A percentile compares a stretch with the other conserved stretches of the same genome.
Conservation (phyloP, 176 grass and related monocot species). For the maize (Zea mays) region Zm-B73-REFERENCE-NAM-5.0 NC_050100.1:197901501-197902000, state of each 20-base stretch:
- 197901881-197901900: conserved; percentile 27
- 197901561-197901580: not conserved
- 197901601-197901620: not conserved
- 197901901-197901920: not conserved
- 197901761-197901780: not conserved
- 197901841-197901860: not conserved
- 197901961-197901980: not conserved
- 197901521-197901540: conserved; percentile 37
- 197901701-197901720: not conserved
- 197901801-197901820: not conserved
- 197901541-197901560: not conserved
- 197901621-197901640: conserved; percentile 22
- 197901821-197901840: not conserved
- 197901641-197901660: conserved; percentile 40
- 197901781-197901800: not conserved
- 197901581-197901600: not conserved
- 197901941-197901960: conserved; percentile 4
- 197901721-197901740: not conserved
- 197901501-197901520: not conserved
- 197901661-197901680: not conserved
- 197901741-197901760: conserved; percentile 26
- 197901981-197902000: not conserved
- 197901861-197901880: not conserved
- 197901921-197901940: not conserved
- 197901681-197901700: conserved; percentile 1